Evolutionary conservation across 2,329 filamentous ascomycete genomes (phyloP), one percentile per base, ranked within the genome.

Genomic region (Metarhizium guizhouense): DNA sequence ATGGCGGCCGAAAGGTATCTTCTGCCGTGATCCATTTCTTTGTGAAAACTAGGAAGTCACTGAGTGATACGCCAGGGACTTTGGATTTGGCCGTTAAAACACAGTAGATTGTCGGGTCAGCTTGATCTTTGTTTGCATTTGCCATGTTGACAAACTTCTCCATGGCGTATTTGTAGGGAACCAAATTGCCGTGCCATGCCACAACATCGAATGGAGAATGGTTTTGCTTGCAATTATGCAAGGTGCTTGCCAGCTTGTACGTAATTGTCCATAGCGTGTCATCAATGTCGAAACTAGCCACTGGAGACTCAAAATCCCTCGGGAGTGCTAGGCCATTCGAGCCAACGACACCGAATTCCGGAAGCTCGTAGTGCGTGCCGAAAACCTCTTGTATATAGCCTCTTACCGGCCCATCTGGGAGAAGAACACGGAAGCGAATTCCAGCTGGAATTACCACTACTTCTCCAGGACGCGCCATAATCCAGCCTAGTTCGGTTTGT

Each of bases 151-250:
- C 65, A 73, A 85, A 71, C 56, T 78, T 79, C 7, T 76, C 78
- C 4, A 82, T 64, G 52, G 78, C 78, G 63, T 82, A 82, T 65
- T 81, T 81, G 68, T 76, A 81, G 0, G 78, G 79, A 54, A 82
- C 82, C 62, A 86, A 86, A 53, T 81, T 83, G n/a, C 85, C 85
- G 61, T 87, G 84, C 85, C 85, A 88, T 2, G 83, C 85, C 0
- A 87, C 82, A 1, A 88, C 85, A 61, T 88, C 85, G 63, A 87
- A 89, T 0, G 86, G 85, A 2, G 79, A 84, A 64, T 88, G 85
- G 25, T 73, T 74, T 64, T 88, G 85, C 25, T 75, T 76, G 54
- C 79, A 82, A 25, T 71, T 73, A 63, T 85, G 86, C 42, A 86
- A 78, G 47, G 77, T 75, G 1, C 84, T 84, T 1, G 76, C 76